Base-by-base conservation (phyloP, 1,284 basidiomycete species). In the Leccinum subatratum region DNA sequence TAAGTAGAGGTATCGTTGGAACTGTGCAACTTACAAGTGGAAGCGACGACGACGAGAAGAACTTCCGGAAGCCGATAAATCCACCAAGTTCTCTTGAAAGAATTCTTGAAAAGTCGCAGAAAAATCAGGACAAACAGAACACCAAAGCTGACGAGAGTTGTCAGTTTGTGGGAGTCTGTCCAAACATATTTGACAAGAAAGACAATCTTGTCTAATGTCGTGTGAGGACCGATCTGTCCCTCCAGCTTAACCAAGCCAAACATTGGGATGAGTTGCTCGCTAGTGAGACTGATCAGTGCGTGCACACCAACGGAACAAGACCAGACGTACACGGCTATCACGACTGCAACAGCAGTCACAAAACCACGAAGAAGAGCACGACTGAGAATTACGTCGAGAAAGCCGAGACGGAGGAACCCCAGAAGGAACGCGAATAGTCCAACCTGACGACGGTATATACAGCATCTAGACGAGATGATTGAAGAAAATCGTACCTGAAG, bases 351-450 rank as follows among this genome's bases (percentile, higher is more conserved):
- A 18, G 92, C 92, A 4, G 89, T 87, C 63, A 95, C 87, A 77
- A 97, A 98, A 6, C 95, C 95, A 48, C 93, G 85, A 48, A 98
- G 83, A 7, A 94, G 80, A 6, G 95, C 93, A 66, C 94, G 87
- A 69, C 91, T 93, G n/a, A 98, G 84, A 3, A 98, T 91, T 18
- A 97, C 95, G 76, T 98, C 95, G 63, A 98, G 87, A 78, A 98
- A 98, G 1, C 95, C 95, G 1, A 98, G 82, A 20, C 95, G 85
- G 73, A 96, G 89, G 68, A 97, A 85, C 6, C 95, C 95, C 39
- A 98, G 83, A 11, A 92, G 75, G 70, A 94, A 94, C 1, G 93
- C 91, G 71, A 98, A 91, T 32, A 95, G 72, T n/a, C 95, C 95
- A 67, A 89, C 90, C 89, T 94, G 28, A 60, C 25, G 62, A 39